Evolutionary conservation across 208 protist genomes (phyloP), one percentile per base, ranked within the genome.

Genomic region (Balamuthia mandrillaris): DNA sequence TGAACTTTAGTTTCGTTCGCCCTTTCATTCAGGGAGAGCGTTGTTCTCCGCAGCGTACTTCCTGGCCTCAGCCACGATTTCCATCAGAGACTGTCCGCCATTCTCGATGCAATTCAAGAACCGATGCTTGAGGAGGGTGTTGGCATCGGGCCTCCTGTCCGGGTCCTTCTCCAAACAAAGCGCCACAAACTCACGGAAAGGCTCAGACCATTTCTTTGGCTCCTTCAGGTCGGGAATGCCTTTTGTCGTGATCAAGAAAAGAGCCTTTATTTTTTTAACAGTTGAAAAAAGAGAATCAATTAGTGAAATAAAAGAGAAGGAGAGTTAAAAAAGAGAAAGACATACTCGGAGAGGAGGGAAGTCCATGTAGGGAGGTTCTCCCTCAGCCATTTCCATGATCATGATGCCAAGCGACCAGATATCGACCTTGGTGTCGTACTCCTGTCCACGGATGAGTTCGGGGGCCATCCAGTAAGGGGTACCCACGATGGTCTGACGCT

Each of bases 391-490:
- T 39, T 92, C 88, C 24, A 90, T 47, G 14, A 54, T 35, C 61
- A 89, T 44, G 63, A 92, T 90, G 21, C 90, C 88, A 37, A 91
- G 84, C 77, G 41, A 54, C 77, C 77, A 83, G 39, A 83, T 70
- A 24, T 63, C 58, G 24, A 85, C 79, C 79, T 85, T 85, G 18
- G 33, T 68, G 18, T 49, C 66, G 74, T 92, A 93, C 16, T 83
- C 24, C 31, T 37, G 33, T n/a, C 88, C 88, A 31, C 72, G 47
- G 21, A 92, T 86, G 14, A 94, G 58, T 39, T 93, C 90, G 0
- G 89, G 90, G 14, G 90, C 88, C 92, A 95, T 95, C 70, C 70
- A 81, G 45, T 93, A 94, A 14, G 91, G 89, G 6, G 92, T 95
- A 21, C 92, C 93, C 18, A 95, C 93, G 9, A 94, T 88, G 24